phyloP scores from a whole-genome alignment of 495 filamentous ascomycete species.

The Lophiostoma macrostomum region DNA sequence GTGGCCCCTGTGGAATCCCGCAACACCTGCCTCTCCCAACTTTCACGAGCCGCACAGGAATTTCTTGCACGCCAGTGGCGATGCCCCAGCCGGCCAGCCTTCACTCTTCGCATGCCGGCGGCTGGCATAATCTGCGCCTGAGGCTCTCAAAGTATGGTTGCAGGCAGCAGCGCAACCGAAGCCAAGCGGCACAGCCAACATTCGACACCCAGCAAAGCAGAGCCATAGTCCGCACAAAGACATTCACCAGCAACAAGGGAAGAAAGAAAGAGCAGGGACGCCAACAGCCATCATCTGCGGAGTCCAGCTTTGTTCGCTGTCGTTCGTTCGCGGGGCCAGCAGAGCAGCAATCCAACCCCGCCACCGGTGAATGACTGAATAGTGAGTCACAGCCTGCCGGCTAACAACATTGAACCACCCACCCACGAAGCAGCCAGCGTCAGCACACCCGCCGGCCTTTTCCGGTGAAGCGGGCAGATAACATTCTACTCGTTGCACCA shows the following conservation, averaged over 20 bases:
- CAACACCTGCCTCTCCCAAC: neutral
- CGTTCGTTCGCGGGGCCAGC: too few species aligned
- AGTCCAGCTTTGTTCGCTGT: neutral
- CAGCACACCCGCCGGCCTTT: too few species aligned
- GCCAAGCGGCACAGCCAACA: neutral
- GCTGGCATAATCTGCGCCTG: too few species aligned
- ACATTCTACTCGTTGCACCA: neutral
- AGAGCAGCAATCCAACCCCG: neutral
- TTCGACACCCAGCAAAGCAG: neutral
- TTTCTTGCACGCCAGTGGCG: neutral
- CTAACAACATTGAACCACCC: neutral
- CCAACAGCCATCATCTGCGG: too few species aligned
- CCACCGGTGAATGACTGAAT: conserved; percentile 9
- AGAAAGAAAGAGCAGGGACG: neutral
- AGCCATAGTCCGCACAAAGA: neutral
- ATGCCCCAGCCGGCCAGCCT: neutral
- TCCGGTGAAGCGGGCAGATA: too few species aligned
- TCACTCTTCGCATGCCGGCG: too few species aligned
- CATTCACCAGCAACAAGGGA: neutral
- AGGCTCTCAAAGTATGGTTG: too few species aligned
- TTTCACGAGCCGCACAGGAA: neutral
- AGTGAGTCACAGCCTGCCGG: neutral
- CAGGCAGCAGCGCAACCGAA: too few species aligned
- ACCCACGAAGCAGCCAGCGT: neutral
- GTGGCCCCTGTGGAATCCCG: too few species aligned